Base-by-base conservation (phyloP, 2,329 filamentous ascomycete species). In the Pestalotiopsis sp. region DNA sequence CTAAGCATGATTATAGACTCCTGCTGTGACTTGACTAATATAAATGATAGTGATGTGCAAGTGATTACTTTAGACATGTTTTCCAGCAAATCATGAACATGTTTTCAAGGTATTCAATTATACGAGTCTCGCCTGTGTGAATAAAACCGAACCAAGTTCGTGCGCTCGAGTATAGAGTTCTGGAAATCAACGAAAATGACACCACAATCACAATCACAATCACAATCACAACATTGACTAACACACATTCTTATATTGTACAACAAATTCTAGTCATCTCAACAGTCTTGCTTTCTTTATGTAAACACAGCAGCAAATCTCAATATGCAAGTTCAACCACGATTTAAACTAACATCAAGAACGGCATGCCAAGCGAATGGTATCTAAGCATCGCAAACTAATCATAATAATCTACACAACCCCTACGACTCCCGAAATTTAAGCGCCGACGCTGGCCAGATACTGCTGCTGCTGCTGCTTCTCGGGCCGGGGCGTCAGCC, bases 401-500 rank as follows among this genome's bases (percentile, higher is more conserved):
- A 35, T 35, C 30, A 35, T 35, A 35, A 35, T 52, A 52, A 10
- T 22, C 44, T 52, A 52, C 44, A 52, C 17, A 9, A 52, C 10
- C 17, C n/a, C 44, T n/a, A 52, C n/a, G 17, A n/a, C 3, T n/a
- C 14, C 7, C 14, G 17, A 52, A 52, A 17, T 56, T n/a, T 39
- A 66, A n/a, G 64, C 64, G 5, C 64, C 73, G 24, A 77, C 62
- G 22, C 72, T 61, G 56, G 55, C 65, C 11, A 39, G 11, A 65
- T 35, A 72, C 66, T 74, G 75, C 44, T 75, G 72, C 58, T 61
- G 58, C 30, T 58, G 55, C 55, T 58, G 55, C 55, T 64, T 35
- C 30, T 78, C 76, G 14, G 75, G 77, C 24, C 77, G 70, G 22
- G 77, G 77, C 10, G 77, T 78, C 24, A 78, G 67, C 65, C 77